phyloP scores from a whole-genome alignment of 352 stramenopile species.

The Pythium diclinum region DNA sequence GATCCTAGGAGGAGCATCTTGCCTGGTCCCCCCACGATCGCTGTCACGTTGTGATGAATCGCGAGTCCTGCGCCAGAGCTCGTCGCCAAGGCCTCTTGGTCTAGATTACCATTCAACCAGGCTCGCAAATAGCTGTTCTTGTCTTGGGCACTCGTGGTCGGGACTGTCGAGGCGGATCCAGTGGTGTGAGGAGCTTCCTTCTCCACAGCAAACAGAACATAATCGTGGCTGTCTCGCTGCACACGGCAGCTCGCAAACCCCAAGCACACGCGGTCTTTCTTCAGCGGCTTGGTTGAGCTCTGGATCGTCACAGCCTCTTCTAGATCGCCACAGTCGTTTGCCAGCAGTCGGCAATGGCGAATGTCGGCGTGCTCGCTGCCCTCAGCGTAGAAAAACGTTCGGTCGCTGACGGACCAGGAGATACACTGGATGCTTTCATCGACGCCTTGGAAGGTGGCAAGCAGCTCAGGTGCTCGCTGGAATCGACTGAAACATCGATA shows the following conservation, averaged over 20 bases:
- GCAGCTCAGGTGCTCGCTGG: conserved; percentile 48
- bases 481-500: conserved; percentile 43
- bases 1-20: conserved; percentile 49
- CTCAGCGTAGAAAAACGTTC: conserved; percentile 45
- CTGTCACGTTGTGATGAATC: conserved; percentile 38
- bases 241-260: conserved; percentile 7
- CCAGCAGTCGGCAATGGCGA: conserved; percentile 38
- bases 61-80: conserved; percentile 1
- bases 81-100: conserved; percentile 34
- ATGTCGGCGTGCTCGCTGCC: conserved; percentile 25
- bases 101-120: conserved; percentile 55
- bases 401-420: conserved; percentile 47
- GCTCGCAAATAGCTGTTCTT: conserved; percentile 31
- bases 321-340: conserved; percentile 35
- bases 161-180: background rate
- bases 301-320: conserved; percentile 28
- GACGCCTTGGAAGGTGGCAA: conserved; percentile 48
- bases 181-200: conserved; percentile 14
- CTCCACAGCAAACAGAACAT: conserved; percentile 53
- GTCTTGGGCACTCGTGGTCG: background rate
- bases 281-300: conserved; percentile 12
- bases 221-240: conserved; percentile 43
- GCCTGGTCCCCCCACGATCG: conserved; percentile 35
- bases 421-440: conserved; percentile 36
- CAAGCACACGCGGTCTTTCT: background rate